These are phyloP conservation scores for Colletotrichum lini DNA, from an alignment of 2,329 filamentous ascomycete species.

Conservation along the genomic window DNA sequence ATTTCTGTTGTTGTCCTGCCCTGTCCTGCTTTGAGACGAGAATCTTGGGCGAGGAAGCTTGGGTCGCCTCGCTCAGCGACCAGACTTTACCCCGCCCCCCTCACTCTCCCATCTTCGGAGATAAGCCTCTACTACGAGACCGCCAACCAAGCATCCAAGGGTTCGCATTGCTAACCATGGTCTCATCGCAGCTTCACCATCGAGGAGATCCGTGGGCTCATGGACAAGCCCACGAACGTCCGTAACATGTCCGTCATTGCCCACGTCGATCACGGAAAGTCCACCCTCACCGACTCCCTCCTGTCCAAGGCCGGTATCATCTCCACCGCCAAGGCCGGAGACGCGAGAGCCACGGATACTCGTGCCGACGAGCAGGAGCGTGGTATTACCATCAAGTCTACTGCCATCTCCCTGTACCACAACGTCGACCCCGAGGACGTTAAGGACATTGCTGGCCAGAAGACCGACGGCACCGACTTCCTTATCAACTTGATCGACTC, in stretches of 20 bases:
- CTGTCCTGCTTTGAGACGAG: neutral
- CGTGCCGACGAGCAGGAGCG: constrained; percentile 98
- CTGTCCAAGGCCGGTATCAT: constrained; percentile 99
- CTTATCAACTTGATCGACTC: constrained; percentile 99
- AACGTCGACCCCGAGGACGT: constrained; percentile 88
- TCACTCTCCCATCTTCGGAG: constrained; percentile 48
- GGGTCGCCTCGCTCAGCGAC: constrained; percentile 13
- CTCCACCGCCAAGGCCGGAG: constrained; percentile 96
- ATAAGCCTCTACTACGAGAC: constrained; percentile 49
- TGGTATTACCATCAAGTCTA: constrained; percentile 99
- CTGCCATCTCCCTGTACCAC: constrained; percentile 98
- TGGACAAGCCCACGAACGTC: constrained; percentile 85
- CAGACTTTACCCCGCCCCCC: constrained; percentile 31
- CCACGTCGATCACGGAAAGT: constrained; percentile 99
- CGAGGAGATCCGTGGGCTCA: constrained; percentile 86
- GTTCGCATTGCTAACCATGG: constrained; percentile 62
- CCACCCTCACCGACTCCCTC: constrained; percentile 98
- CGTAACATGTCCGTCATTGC: constrained; percentile 99
- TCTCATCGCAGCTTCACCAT: constrained; percentile 86
- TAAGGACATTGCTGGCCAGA: constrained; percentile 92
- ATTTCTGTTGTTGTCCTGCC: neutral
- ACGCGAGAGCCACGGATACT: constrained; percentile 96
- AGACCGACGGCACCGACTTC: constrained; percentile 94
- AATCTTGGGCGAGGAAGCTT: constrained; percentile 13
- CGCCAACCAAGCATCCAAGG: neutral